Percentiles rank a stretch among this genome's conserved stretches.
phyloP scores from a whole-genome alignment of 345 rosid genomes.

The Moringa oleifera region DNA sequence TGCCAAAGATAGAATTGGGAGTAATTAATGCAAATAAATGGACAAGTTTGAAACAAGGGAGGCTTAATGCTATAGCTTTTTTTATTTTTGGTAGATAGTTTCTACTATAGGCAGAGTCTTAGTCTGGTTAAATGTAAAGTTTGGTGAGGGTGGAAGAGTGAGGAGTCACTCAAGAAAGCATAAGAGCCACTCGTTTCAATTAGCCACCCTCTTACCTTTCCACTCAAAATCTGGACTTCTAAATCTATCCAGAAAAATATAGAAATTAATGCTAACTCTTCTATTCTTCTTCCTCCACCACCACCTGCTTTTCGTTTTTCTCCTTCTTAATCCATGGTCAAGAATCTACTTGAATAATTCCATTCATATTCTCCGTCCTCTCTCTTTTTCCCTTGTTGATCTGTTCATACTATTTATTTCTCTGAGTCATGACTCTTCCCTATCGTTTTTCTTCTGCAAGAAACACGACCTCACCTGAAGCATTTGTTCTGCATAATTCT shows the following conservation, averaged over 20 bases:
- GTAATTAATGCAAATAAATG: too few species aligned
- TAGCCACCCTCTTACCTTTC: background rate
- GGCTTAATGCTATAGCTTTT: too few species aligned
- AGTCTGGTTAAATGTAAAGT: too few species aligned
- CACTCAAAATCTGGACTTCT: background rate
- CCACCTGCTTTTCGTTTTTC: conserved; percentile 1
- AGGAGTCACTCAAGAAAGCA: conserved; percentile 6
- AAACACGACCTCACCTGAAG: conserved; percentile 30
- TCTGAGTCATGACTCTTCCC: conserved; percentile 53
- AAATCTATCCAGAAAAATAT: background rate
- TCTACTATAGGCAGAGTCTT: too few species aligned
- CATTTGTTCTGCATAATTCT: conserved; percentile 24
- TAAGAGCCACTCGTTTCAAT: conserved; percentile 30
- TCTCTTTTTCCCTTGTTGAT: background rate
- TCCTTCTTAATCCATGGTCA: conserved; percentile 29
- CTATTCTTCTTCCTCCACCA: conserved; percentile 25
- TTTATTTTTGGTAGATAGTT: too few species aligned
- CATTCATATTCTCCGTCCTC: conserved; percentile 1
- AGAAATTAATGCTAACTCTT: conserved; percentile 12
- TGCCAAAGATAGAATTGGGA: too few species aligned
- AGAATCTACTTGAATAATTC: conserved; percentile 17
- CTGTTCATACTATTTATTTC: background rate
- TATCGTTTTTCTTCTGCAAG: conserved; percentile 50
- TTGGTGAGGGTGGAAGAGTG: background rate
- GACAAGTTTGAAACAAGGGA: too few species aligned